These are phyloP conservation scores for Aciculosporium take DNA, from an alignment of 2,329 filamentous ascomycete genomes.

Conservation along the genomic window DNA sequence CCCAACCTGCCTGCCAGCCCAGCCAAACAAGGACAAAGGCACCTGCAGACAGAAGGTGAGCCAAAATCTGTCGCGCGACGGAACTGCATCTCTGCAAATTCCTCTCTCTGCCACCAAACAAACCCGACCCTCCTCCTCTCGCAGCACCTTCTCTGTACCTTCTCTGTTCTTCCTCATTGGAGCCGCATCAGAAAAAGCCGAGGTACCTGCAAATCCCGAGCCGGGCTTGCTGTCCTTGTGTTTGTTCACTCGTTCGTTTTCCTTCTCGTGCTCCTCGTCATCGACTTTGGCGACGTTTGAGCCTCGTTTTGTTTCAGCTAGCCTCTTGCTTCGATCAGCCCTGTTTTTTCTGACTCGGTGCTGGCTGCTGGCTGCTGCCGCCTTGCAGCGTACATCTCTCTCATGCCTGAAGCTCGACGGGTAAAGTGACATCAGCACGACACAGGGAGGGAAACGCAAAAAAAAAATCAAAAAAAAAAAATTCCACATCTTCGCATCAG, in stretches of 20 bases:
- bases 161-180: too few species aligned
- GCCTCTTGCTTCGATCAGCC: neutral
- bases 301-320: neutral
- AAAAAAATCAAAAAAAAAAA: neutral
- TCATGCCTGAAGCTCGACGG: conserved; percentile 1
- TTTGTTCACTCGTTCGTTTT: neutral
- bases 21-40: too few species aligned
- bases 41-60: too few species aligned
- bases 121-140: neutral
- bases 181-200: too few species aligned
- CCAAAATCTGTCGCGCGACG: too few species aligned
- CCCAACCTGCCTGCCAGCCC: neutral
- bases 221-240: neutral
- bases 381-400: too few species aligned
- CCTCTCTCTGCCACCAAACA: neutral
- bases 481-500: neutral
- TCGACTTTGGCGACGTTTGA: neutral
- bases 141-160: neutral
- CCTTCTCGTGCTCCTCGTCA: neutral
- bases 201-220: too few species aligned
- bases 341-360: neutral
- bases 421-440: conserved; percentile 2
- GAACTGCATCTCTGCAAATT: neutral
- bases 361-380: neutral
- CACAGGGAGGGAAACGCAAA: neutral